A percentile compares a stretch with the other conserved stretches of the same genome.
Conservation (phyloP, 1,284 basidiomycete species). For the Ustilago trichophora region DNA sequence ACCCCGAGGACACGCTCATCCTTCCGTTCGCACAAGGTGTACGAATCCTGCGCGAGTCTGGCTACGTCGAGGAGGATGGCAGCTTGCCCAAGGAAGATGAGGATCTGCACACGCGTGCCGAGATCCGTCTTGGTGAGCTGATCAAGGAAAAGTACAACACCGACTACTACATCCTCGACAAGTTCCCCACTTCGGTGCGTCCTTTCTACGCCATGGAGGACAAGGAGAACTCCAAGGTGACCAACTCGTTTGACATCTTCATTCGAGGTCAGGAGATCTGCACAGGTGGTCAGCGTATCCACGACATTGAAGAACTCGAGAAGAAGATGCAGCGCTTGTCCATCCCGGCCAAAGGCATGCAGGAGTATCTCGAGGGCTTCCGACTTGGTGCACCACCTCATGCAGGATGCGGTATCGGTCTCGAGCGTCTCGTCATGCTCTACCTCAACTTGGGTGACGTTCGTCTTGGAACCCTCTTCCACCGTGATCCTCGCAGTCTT, state of each 20-base stretch:
- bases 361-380: slow-evolving; percentile 65
- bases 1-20: slow-evolving; percentile 67
- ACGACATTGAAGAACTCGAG: slow-evolving; percentile 57
- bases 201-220: slow-evolving; percentile 83
- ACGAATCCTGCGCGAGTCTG: slow-evolving; percentile 71
- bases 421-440: slow-evolving; percentile 64
- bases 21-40: slow-evolving; percentile 88
- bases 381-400: slow-evolving; percentile 64
- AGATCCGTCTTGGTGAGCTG: slow-evolving; percentile 87
- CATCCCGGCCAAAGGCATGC: slow-evolving; percentile 55
- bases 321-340: slow-evolving; percentile 51
- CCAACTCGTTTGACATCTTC: slow-evolving; percentile 65
- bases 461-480: slow-evolving; percentile 62
- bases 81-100: slow-evolving; percentile 56
- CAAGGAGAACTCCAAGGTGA: slow-evolving; percentile 66
- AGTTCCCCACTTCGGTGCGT: slow-evolving; percentile 76
- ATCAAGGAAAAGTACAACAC: slow-evolving; percentile 92
- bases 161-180: slow-evolving; percentile 71
- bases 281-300: slow-evolving; percentile 65
- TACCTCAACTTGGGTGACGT: slow-evolving; percentile 65
- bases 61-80: slow-evolving; percentile 59
- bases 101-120: slow-evolving; percentile 80
- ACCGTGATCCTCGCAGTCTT: slow-evolving; percentile 62
- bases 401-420: slow-evolving; percentile 64
- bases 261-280: slow-evolving; percentile 65